A percentile compares a stretch with the other conserved stretches of the same genome.
phyloP scores from a whole-genome alignment of 2,329 filamentous ascomycete species.

The Tolypocladium guangdongense region DNA sequence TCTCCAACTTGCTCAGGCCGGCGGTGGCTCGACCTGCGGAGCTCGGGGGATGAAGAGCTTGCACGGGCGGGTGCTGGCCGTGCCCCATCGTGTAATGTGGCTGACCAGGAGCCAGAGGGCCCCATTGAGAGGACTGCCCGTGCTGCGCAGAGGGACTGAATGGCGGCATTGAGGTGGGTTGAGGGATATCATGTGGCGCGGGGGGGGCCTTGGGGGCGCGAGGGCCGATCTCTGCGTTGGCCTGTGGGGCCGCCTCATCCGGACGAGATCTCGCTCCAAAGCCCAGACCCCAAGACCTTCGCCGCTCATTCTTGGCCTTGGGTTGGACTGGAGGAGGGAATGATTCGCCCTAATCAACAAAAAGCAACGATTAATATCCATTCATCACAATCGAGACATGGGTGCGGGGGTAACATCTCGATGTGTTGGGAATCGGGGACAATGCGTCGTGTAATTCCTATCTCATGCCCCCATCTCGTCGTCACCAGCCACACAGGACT shows the following conservation, averaged over 20 bases:
- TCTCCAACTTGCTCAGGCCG: slow-evolving; percentile 6
- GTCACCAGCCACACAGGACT: slow-evolving; percentile 8
- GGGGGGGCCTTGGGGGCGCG: slow-evolving; percentile 6
- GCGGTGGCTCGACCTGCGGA: slow-evolving; percentile 3
- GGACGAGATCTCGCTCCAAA: slow-evolving; percentile 21
- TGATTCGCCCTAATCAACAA: slow-evolving; percentile 23
- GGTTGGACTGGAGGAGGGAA: slow-evolving; percentile 21
- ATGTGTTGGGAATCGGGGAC: slow-evolving; percentile 1
- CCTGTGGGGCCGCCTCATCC: slow-evolving; percentile 11
- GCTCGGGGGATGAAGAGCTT: not conserved
- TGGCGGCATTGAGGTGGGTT: slow-evolving; percentile 6
- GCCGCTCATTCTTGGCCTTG: slow-evolving; percentile 27
- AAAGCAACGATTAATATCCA: slow-evolving; percentile 21
- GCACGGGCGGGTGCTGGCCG: not conserved
- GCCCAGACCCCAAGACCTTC: slow-evolving; percentile 33
- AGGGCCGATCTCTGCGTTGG: slow-evolving; percentile 10
- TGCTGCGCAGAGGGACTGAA: slow-evolving; percentile 1
- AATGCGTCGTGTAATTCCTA: slow-evolving; percentile 29
- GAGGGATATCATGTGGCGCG: slow-evolving; percentile 3
- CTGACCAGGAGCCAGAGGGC: not conserved
- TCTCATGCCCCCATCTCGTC: slow-evolving; percentile 26
- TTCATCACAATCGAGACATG: slow-evolving; percentile 16
- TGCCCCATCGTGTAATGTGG: not conserved
- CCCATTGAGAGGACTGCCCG: not conserved
- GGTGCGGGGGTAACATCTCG: slow-evolving; percentile 8